A percentile compares a stretch with the other conserved stretches of the same genome.
Conservation (phyloP, 1,284 basidiomycete genomes). For the Chalciporus sp. region DNA sequence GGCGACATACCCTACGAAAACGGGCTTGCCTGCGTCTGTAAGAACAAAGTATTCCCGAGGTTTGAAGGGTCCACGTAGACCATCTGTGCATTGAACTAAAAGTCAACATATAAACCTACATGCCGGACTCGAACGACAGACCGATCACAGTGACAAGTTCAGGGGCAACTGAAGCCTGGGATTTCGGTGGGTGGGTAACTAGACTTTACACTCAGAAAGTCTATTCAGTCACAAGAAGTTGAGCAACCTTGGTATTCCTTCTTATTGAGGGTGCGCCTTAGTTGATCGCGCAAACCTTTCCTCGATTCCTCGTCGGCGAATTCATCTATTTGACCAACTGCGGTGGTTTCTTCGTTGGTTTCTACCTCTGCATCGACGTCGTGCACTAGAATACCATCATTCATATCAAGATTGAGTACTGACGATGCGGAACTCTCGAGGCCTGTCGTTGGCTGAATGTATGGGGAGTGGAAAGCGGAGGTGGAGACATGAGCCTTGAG, state of each 20-base stretch:
- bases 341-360: conserved; percentile 51
- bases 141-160: neutral
- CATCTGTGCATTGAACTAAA: conserved; percentile 23
- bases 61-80: conserved; percentile 41
- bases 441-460: conserved; percentile 36
- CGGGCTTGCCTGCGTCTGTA: conserved; percentile 95
- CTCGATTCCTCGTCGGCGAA: conserved; percentile 58
- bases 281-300: conserved; percentile 65
- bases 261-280: conserved; percentile 64
- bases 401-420: conserved; percentile 59
- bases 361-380: conserved; percentile 64
- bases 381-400: conserved; percentile 66
- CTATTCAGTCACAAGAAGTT: neutral
- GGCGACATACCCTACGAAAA: conserved; percentile 71
- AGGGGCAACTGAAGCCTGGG: conserved; percentile 2
- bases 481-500: conserved; percentile 45
- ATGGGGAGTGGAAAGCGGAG: conserved; percentile 27
- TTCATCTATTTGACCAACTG: conserved; percentile 44
- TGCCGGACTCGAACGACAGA: conserved; percentile 9
- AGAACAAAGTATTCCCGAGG: conserved; percentile 88
- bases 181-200: conserved; percentile 21
- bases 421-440: conserved; percentile 70
- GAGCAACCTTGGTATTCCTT: conserved; percentile 38
- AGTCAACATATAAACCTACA: conserved; percentile 8
- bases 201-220: neutral